Conservation (phyloP, 495 filamentous ascomycete species). For the Cercophora scortea region DNA sequence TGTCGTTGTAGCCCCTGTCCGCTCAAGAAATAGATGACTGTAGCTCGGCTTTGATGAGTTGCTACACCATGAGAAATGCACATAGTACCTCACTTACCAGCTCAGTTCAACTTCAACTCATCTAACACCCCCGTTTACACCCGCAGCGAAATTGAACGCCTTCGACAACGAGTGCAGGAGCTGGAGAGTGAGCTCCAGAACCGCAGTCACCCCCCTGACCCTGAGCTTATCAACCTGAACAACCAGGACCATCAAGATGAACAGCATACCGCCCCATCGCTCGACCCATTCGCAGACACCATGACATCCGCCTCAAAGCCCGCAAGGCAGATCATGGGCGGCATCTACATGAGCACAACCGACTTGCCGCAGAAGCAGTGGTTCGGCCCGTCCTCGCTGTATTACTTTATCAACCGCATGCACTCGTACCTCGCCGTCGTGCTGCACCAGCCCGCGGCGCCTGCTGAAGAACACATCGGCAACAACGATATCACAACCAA, state of each 20-base stretch:
- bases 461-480: conserved; percentile 5
- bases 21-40: too few species aligned
- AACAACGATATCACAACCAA: neutral
- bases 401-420: conserved; percentile 31
- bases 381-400: conserved; percentile 33
- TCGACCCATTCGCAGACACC: neutral
- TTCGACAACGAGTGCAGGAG: conserved; percentile 29
- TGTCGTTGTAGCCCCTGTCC: too few species aligned
- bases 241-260: neutral
- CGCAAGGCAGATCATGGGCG: conserved; percentile 7
- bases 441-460: conserved; percentile 20
- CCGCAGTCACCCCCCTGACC: conserved; percentile 1
- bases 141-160: conserved; percentile 33
- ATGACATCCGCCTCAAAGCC: conserved; percentile 1
- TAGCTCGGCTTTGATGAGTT: too few species aligned
- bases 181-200: conserved; percentile 27
- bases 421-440: conserved; percentile 22
- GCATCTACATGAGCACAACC: conserved; percentile 22
- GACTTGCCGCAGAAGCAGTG: conserved; percentile 21
- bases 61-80: too few species aligned
- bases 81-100: too few species aligned
- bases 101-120: too few species aligned
- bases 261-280: neutral
- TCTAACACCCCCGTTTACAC: neutral
- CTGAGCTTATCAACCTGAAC: conserved; percentile 1